These are phyloP conservation scores for Alternaria arborescens DNA, from an alignment of 2,329 filamentous ascomycete species.

Conservation along the genomic window DNA sequence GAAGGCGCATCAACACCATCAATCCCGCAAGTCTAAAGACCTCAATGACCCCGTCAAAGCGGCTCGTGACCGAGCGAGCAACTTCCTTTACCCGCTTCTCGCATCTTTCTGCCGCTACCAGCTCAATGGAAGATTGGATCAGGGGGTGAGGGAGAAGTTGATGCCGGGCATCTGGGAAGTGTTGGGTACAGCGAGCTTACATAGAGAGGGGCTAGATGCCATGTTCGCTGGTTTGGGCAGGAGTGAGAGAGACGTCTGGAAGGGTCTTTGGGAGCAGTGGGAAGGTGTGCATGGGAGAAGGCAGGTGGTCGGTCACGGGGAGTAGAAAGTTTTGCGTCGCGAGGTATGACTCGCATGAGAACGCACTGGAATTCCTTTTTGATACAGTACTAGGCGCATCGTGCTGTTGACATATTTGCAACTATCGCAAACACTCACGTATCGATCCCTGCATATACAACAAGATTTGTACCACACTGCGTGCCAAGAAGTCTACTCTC, in stretches of 20 bases:
- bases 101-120: constrained; percentile 65
- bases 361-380: background rate
- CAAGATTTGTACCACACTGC: background rate
- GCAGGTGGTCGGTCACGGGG: constrained; percentile 16
- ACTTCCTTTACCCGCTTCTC: constrained; percentile 66
- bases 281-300: constrained; percentile 37
- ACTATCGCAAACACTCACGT: background rate
- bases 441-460: background rate
- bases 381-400: background rate
- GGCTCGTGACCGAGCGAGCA: constrained; percentile 64
- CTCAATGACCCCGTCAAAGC: constrained; percentile 68
- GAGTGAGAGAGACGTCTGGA: constrained; percentile 49
- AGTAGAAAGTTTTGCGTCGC: background rate
- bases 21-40: constrained; percentile 39
- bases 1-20: constrained; percentile 47
- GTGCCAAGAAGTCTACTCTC: background rate
- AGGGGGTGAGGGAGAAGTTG: constrained; percentile 63
- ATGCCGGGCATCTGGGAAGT: constrained; percentile 63
- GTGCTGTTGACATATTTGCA: background rate
- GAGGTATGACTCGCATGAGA: background rate
- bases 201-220: constrained; percentile 41
- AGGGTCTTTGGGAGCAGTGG: constrained; percentile 49
- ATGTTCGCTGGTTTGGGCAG: constrained; percentile 50
- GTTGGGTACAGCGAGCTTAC: constrained; percentile 42
- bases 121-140: constrained; percentile 58